Conservation (phyloP, 2,329 filamentous ascomycete species). For the Colletotrichum cordylinicola region DNA sequence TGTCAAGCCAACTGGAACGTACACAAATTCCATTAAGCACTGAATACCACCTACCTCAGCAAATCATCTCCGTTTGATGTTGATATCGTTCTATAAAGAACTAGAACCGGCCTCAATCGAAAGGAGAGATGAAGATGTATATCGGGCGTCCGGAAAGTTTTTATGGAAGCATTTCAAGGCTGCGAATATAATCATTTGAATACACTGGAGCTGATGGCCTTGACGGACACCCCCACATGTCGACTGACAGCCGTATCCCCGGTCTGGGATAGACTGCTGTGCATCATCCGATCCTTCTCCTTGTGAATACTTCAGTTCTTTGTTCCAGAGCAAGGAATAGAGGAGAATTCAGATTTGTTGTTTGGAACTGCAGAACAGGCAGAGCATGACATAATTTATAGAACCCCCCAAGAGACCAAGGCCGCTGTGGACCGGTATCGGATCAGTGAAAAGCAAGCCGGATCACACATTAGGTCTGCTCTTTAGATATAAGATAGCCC, state of each 20-base stretch:
- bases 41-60: not conserved
- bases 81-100: not conserved
- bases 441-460: not conserved
- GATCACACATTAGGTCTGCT: rapidly evolving
- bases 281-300: not conserved
- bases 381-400: not conserved
- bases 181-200: rapidly evolving
- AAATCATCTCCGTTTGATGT: rapidly evolving
- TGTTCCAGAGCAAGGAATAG: rapidly evolving
- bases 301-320: not conserved
- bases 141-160: rapidly evolving
- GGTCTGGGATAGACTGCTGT: not conserved
- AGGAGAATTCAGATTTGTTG: not conserved
- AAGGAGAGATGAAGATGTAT: not conserved
- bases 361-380: not conserved
- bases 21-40: not conserved
- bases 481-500: rapidly evolving
- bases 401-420: rapidly evolving
- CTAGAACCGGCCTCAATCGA: not conserved
- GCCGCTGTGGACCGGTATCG: rapidly evolving
- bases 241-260: not conserved
- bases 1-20: too few species aligned
- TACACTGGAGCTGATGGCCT: not conserved
- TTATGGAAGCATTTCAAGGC: rapidly evolving
- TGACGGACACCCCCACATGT: not conserved